Percentiles rank a stretch among this genome's conserved stretches.
These are phyloP conservation scores for Thalassiosira livingstoniorum DNA, from an alignment of 352 stramenopile species.

Conservation along the genomic window DNA sequence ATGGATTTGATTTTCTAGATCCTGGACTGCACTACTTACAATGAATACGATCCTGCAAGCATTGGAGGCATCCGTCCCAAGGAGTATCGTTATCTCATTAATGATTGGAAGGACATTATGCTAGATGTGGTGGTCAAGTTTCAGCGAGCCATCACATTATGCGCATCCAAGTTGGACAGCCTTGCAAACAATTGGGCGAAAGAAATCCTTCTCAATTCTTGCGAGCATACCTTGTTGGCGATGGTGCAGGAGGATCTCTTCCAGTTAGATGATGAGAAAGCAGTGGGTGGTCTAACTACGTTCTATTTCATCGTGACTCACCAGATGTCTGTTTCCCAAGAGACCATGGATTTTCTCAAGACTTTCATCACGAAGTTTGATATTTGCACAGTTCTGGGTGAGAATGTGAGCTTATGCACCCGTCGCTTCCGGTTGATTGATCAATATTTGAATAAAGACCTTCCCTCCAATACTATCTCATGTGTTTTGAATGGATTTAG, in stretches of 20 bases:
- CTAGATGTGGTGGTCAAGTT: neutral
- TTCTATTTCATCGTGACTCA: neutral
- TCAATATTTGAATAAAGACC: neutral
- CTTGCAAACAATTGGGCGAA: neutral
- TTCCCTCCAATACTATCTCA: neutral
- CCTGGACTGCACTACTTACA: too few species aligned
- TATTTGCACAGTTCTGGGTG: neutral
- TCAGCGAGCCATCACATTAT: neutral
- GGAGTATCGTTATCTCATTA: neutral
- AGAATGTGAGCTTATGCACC: neutral
- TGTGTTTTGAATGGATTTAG: neutral
- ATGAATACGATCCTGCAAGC: too few species aligned
- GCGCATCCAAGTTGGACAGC: neutral
- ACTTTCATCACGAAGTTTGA: neutral
- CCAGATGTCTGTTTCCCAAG: neutral
- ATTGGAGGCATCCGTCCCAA: too few species aligned
- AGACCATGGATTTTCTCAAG: neutral
- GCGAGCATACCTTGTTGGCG: neutral
- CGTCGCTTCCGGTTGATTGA: neutral
- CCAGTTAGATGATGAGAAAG: neutral
- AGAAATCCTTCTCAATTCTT: neutral
- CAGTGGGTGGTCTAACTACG: neutral
- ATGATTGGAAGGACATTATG: neutral
- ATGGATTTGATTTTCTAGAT: too few species aligned
- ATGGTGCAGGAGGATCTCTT: neutral